A percentile compares a stretch with the other conserved stretches of the same genome.
Conservation (phyloP, 768 basidiomycete species). For the Kwoniella newhampshirensis region DNA sequence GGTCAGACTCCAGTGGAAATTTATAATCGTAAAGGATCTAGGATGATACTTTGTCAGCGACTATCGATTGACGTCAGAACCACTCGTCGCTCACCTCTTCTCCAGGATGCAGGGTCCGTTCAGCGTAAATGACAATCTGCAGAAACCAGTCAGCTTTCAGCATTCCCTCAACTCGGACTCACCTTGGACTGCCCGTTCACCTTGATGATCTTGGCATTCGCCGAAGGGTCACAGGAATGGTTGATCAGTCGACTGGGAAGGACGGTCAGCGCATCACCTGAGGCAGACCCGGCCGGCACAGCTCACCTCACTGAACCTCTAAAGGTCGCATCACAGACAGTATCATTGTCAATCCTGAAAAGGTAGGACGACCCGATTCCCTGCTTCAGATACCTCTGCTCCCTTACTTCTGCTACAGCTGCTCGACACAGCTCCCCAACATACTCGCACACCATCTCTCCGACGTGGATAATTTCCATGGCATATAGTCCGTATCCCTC, state of each 20-base stretch:
- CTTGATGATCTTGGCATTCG: slow-evolving; percentile 59
- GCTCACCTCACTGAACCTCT: slow-evolving; percentile 96
- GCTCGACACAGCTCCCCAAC: slow-evolving; percentile 96
- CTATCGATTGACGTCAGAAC: slow-evolving; percentile 57
- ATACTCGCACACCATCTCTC: slow-evolving; percentile 99
- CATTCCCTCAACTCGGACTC: slow-evolving; percentile 7
- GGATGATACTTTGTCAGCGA: slow-evolving; percentile 10
- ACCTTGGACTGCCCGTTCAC: slow-evolving; percentile 57
- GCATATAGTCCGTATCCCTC: slow-evolving; percentile 99
- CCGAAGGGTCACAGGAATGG: slow-evolving; percentile 89
- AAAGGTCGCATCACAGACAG: slow-evolving; percentile 98
- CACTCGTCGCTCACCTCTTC: slow-evolving; percentile 98
- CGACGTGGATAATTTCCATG: slow-evolving; percentile 87
- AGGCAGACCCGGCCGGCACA: neutral
- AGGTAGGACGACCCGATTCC: slow-evolving; percentile 98
- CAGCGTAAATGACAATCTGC: slow-evolving; percentile 97
- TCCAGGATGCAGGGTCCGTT: slow-evolving; percentile 90
- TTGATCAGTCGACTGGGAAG: slow-evolving; percentile 84
- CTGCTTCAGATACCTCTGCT: slow-evolving; percentile 93
- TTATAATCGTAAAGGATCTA: slow-evolving; percentile 75
- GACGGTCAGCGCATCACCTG: slow-evolving; percentile 8
- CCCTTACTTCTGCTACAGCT: slow-evolving; percentile 91
- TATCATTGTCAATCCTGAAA: slow-evolving; percentile 95
- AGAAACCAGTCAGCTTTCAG: neutral
- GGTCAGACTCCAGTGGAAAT: slow-evolving; percentile 98